Evolutionary conservation across 306 rosid species (phyloP).

Genomic region (Cucurbita maxima): DNA sequence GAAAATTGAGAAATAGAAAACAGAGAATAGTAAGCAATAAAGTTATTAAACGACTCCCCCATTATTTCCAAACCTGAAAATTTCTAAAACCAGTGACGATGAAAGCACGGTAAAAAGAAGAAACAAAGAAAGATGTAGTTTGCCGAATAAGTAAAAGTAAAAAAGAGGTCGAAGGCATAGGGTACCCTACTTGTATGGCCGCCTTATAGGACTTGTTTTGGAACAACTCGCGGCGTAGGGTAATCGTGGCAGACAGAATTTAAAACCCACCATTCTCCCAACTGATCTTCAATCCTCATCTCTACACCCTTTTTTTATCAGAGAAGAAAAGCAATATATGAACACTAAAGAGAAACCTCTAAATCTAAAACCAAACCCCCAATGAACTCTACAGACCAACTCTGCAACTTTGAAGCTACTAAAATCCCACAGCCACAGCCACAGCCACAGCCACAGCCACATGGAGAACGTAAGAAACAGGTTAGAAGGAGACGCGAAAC

Average conservation of each 20-base stretch:
- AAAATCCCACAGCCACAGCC: slow-evolving; percentile 6
- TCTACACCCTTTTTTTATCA: slow-evolving; percentile 13
- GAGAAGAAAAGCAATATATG: background rate
- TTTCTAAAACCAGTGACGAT: too few species aligned
- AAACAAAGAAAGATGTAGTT: background rate
- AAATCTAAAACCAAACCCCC: slow-evolving; percentile 22
- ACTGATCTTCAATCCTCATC: slow-evolving; percentile 18
- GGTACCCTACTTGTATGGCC: slow-evolving; percentile 46
- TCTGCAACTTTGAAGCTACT: slow-evolving; percentile 5
- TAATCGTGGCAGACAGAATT: slow-evolving; percentile 32
- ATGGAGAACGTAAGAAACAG: slow-evolving; percentile 51
- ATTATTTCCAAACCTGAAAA: too few species aligned
- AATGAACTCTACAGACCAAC: slow-evolving; percentile 9
- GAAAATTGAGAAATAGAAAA: too few species aligned
- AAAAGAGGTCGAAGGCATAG: slow-evolving; percentile 31
- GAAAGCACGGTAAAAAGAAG: background rate
- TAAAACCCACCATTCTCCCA: slow-evolving; percentile 42
- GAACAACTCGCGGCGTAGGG: slow-evolving; percentile 23
- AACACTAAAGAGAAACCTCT: slow-evolving; percentile 7
- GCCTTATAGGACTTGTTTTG: slow-evolving; percentile 19
- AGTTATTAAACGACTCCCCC: too few species aligned
- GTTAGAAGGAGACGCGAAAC: slow-evolving; percentile 70
- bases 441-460: slow-evolving; percentile 6
- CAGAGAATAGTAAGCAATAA: too few species aligned
- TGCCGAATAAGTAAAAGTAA: slow-evolving; percentile 24